Conservation (phyloP, 2,329 filamentous ascomycete genomes). For the Reticulascus tulasneorum region DNA sequence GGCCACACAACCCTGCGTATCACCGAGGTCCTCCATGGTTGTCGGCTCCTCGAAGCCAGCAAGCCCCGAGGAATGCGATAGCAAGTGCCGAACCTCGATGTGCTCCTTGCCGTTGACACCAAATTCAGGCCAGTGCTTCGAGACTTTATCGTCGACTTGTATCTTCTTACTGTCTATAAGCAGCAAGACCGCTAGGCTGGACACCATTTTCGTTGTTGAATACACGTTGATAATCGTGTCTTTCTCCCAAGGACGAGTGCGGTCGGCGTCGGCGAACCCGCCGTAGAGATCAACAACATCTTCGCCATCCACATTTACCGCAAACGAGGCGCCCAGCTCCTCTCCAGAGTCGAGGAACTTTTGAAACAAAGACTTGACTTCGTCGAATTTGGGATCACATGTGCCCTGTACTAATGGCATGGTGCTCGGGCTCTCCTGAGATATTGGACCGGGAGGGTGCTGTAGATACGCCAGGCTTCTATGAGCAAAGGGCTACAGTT, state of each 20-base stretch:
- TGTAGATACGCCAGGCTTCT: too few species aligned
- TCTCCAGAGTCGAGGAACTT: conserved; percentile 29
- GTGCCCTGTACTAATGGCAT: conserved; percentile 27
- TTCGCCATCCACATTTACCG: conserved; percentile 34
- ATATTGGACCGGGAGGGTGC: too few species aligned
- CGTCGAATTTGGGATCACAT: conserved; percentile 30
- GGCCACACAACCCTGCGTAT: conserved; percentile 23
- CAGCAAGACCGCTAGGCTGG: conserved; percentile 30
- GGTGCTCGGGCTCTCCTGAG: too few species aligned
- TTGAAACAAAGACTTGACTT: conserved; percentile 28
- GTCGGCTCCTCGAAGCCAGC: conserved; percentile 27
- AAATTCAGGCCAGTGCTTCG: conserved; percentile 44
- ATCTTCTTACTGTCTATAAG: conserved; percentile 35
- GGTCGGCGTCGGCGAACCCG: conserved; percentile 27
- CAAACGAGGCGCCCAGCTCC: conserved; percentile 42
- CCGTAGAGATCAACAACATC: conserved; percentile 42
- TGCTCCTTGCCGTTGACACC: conserved; percentile 34
- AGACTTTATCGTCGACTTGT: conserved; percentile 29
- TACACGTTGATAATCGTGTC: conserved; percentile 37
- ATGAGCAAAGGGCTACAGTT: too few species aligned
- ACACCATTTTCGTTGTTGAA: conserved; percentile 35
- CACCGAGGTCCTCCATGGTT: conserved; percentile 26
- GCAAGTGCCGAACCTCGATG: conserved; percentile 33
- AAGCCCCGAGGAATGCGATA: conserved; percentile 35
- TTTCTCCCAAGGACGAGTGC: conserved; percentile 28